Evolutionary conservation across 2,329 filamentous ascomycete genomes (phyloP), one percentile per base, ranked within the genome.

Genomic region (Aspergillus alliaceus): DNA sequence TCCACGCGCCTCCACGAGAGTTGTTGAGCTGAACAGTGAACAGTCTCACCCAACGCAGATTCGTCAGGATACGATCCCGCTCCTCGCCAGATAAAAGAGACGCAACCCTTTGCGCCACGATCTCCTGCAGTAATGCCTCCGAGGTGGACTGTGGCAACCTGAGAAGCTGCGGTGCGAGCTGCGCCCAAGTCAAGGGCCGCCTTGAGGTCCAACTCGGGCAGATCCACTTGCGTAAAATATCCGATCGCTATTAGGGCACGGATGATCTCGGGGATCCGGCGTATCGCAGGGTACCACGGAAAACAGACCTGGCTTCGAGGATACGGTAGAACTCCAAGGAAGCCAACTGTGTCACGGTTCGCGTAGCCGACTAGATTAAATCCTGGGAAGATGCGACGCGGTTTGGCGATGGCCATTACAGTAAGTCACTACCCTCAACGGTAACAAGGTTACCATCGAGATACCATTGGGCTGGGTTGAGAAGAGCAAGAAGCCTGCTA

Each of bases 381-480:
- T 1, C 49, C 49, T 2, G 31, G 24, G 11, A 53, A n/a, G 7
- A 53, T 24, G 15, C 20, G n/a, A 22, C 40, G 18, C 12, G 40
- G n/a, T 7, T 22, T 32, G 8, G 49, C 25, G 8, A 22, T 32
- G n/a, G 49, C 40, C 54, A 57, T 57, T n/a, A n/a, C n/a, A n/a
- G n/a, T 31, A 57, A 27, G 3, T 57, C 49, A 15, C 18, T 37
- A 9, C 47, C 53, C 6, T 51, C 31, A 18, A 56, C 53, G 5
- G 35, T 15, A 5, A 18, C 39, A 15, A 56, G 8, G 25, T 56
- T 18, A 8, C 35, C 35, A 32, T 56, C 31, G 9, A 27, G 18
- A 18, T 51, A 51, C 53, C 53, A 56, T 29, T 51, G 47, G 11
- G 18, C 53, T 14, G 48, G n/a, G 32, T 56, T 56, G 24, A 52